Evolutionary conservation across 164 flowering plant species (phyloP).

Genomic region (Umbilicus rupestris): DNA sequence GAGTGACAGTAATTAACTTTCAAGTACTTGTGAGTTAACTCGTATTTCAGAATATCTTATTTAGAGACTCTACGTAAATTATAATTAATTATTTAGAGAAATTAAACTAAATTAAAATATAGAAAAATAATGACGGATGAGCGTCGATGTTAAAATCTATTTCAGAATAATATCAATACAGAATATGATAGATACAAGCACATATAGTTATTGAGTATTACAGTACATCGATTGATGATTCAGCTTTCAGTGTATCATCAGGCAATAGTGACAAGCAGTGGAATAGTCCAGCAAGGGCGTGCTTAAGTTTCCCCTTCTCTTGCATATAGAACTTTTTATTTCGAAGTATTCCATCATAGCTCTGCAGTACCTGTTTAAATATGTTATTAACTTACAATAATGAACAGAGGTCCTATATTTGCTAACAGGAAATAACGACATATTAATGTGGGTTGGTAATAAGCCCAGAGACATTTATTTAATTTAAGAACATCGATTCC

Average conservation of each 20-base stretch:
- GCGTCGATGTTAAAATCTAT: not conserved
- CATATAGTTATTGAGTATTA: not conserved
- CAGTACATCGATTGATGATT: conserved; percentile 34
- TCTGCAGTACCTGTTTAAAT: conserved; percentile 55
- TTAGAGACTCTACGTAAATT: not conserved
- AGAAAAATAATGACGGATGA: not conserved
- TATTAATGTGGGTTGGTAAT: not conserved
- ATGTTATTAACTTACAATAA: not conserved
- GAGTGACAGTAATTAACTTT: no score
- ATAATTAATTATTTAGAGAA: not conserved
- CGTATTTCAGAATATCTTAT: not conserved
- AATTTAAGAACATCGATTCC: not conserved
- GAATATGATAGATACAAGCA: not conserved
- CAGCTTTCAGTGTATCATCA: conserved; percentile 23
- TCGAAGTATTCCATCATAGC: conserved; percentile 55
- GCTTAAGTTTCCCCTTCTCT: conserved; percentile 63
- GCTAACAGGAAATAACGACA: no score
- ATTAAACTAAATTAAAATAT: not conserved
- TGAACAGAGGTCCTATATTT: no score
- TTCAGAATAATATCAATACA: not conserved
- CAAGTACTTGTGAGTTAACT: not conserved
- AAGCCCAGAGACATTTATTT: not conserved
- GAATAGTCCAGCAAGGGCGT: conserved; percentile 50
- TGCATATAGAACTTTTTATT: conserved; percentile 52
- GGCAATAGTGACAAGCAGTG: conserved; percentile 71